Conservation (phyloP, 176 grass and related monocot genomes). For the Pharus latifolius region DNA sequence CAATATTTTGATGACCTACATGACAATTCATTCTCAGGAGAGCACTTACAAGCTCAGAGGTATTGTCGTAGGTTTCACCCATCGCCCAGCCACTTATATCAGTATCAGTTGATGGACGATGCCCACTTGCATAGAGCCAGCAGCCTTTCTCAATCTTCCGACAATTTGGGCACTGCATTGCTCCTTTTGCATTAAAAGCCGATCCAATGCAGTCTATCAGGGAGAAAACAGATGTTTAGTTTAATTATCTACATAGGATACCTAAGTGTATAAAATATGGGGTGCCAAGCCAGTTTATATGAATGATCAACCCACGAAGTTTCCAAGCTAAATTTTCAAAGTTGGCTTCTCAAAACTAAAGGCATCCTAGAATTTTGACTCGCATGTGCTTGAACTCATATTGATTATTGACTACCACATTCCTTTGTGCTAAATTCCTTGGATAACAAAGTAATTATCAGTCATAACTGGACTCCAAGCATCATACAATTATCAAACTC, state of each 20-base stretch:
- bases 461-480: too few species aligned
- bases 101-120: constrained; percentile 57
- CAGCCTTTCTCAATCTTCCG: constrained; percentile 80
- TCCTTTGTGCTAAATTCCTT: too few species aligned
- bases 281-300: too few species aligned
- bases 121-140: constrained; percentile 72
- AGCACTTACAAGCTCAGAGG: constrained; percentile 71
- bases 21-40: background rate
- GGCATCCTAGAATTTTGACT: too few species aligned
- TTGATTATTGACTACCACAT: too few species aligned
- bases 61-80: constrained; percentile 64
- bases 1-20: constrained; percentile 1
- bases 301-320: too few species aligned
- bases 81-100: constrained; percentile 68
- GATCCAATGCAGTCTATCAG: constrained; percentile 92
- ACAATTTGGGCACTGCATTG: constrained; percentile 92
- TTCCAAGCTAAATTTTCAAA: too few species aligned
- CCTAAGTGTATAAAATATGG: background rate
- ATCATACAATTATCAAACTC: too few species aligned
- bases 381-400: too few species aligned
- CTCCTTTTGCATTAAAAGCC: constrained; percentile 96
- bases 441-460: too few species aligned
- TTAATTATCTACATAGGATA: constrained; percentile 4
- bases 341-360: too few species aligned
- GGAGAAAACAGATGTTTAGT: constrained; percentile 5